A percentile compares a stretch with the other conserved stretches of the same genome.
phyloP scores from a whole-genome alignment of 305 asterid species.

The Solanum chacoense region DNA sequence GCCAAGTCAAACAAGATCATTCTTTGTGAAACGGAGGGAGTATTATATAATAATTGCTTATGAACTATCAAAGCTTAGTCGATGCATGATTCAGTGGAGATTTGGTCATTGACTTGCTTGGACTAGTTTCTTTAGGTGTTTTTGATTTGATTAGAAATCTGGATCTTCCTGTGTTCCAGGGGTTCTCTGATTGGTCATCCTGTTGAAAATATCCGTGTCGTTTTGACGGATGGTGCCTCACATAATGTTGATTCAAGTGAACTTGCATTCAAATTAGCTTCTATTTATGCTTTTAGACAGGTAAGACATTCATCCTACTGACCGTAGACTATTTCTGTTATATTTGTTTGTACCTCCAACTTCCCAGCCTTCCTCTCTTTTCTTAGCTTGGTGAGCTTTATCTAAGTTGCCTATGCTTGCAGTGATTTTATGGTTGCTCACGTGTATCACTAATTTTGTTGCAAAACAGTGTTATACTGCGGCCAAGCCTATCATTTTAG shows the following conservation, averaged over 20 bases:
- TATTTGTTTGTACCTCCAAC: background rate
- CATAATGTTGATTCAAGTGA: slow-evolving; percentile 99
- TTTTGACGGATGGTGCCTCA: slow-evolving; percentile 83
- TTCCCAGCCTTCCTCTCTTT: background rate
- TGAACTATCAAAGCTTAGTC: background rate
- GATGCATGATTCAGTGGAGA: background rate
- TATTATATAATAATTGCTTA: background rate
- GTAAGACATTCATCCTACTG: slow-evolving; percentile 23
- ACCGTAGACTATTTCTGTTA: background rate
- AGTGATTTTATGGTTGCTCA: background rate
- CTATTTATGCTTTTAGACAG: slow-evolving; percentile 98
- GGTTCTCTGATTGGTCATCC: slow-evolving; percentile 98
- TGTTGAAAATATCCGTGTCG: slow-evolving; percentile 81
- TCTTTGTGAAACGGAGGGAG: no score
- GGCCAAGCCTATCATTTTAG: slow-evolving; percentile 90
- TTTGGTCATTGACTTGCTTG: background rate
- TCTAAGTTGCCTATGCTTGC: background rate
- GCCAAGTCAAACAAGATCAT: no score
- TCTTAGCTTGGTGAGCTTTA: slow-evolving; percentile 1
- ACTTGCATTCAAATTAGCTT: slow-evolving; percentile 94
- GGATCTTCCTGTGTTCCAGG: slow-evolving; percentile 34
- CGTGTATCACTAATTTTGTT: background rate
- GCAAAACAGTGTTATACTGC: slow-evolving; percentile 47
- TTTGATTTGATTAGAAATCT: background rate
- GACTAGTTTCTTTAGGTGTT: background rate